Evolutionary conservation across 139 green algal genomes (phyloP).

Genomic region (Mesotaenium endlicherianum): DNA sequence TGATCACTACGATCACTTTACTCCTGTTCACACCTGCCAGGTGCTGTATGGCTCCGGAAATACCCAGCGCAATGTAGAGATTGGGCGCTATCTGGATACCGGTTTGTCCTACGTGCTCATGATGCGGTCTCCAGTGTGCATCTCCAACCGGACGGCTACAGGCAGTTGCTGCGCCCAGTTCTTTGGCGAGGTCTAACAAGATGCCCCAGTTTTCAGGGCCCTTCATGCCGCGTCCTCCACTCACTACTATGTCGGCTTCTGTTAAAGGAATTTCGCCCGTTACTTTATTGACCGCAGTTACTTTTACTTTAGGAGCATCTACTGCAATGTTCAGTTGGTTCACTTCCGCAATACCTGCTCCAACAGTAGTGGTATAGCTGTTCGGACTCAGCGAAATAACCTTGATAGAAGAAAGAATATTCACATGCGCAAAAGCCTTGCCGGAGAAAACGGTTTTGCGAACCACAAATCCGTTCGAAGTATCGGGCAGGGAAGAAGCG

Average conservation of each 20-base stretch:
- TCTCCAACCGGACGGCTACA: background rate
- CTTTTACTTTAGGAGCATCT: too few relatives aligned
- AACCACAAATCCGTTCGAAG: too few relatives aligned
- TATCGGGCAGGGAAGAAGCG: too few relatives aligned
- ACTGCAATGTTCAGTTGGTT: background rate
- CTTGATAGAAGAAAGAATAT: too few relatives aligned
- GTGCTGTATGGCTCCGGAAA: conserved; percentile 92
- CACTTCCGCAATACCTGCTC: background rate
- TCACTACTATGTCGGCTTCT: too few relatives aligned
- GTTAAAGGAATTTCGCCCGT: too few relatives aligned
- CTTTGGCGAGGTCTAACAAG: background rate
- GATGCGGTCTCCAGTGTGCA: background rate
- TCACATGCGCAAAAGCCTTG: too few relatives aligned
- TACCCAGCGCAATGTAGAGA: conserved; percentile 86
- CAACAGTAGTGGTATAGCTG: background rate
- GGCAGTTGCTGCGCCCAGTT: background rate
- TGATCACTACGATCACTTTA: conserved; percentile 87
- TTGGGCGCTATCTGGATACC: conserved; percentile 88
- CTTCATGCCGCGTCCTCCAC: too few relatives aligned
- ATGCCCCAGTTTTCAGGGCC: background rate
- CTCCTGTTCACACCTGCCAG: conserved; percentile 81
- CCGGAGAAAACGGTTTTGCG: too few relatives aligned
- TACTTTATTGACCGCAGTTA: too few relatives aligned
- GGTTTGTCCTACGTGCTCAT: conserved; percentile 77
- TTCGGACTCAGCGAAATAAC: too few relatives aligned